Evolutionary conservation across 495 filamentous ascomycete genomes (phyloP).

Genomic region (Polyplosphaeria fusca): DNA sequence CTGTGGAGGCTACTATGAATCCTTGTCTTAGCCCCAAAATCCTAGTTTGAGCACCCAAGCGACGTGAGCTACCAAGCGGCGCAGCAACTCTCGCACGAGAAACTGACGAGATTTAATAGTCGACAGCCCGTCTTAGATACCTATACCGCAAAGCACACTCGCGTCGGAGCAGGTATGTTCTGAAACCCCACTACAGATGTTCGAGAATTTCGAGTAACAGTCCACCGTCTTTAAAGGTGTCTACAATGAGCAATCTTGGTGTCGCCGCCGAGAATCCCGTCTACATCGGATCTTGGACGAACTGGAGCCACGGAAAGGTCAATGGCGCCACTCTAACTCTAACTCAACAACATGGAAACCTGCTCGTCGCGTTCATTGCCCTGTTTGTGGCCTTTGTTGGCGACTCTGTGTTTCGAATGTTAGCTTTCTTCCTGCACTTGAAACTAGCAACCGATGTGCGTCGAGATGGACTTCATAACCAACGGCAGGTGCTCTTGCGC

Average conservation of each 20-base stretch:
- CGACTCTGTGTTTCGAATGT: neutral
- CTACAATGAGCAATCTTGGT: neutral
- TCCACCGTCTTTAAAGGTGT: neutral
- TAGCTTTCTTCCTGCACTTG: neutral
- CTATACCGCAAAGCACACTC: too few relatives aligned
- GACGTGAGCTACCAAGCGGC: too few relatives aligned
- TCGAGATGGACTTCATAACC: neutral
- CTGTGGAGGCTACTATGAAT: too few relatives aligned
- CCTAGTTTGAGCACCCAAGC: too few relatives aligned
- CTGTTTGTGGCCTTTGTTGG: slow-evolving; percentile 2
- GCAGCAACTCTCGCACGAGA: too few relatives aligned
- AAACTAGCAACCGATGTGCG: neutral
- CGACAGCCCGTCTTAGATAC: too few relatives aligned
- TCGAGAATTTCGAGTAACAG: too few relatives aligned
- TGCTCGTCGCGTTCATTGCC: slow-evolving; percentile 13
- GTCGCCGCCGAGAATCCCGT: neutral
- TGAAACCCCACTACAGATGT: too few relatives aligned
- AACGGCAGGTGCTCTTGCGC: slow-evolving; percentile 6
- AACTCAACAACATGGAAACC: neutral
- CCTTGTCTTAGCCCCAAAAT: too few relatives aligned
- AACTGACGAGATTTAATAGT: too few relatives aligned
- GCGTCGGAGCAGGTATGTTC: too few relatives aligned
- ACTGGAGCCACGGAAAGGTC: slow-evolving; percentile 1
- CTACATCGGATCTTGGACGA: neutral
- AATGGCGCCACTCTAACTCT: slow-evolving; percentile 2